Percentiles rank a stretch among this genome's conserved stretches.
Evolutionary conservation across 2,329 filamentous ascomycete genomes (phyloP).

Genomic region (Penicillium sp.): DNA sequence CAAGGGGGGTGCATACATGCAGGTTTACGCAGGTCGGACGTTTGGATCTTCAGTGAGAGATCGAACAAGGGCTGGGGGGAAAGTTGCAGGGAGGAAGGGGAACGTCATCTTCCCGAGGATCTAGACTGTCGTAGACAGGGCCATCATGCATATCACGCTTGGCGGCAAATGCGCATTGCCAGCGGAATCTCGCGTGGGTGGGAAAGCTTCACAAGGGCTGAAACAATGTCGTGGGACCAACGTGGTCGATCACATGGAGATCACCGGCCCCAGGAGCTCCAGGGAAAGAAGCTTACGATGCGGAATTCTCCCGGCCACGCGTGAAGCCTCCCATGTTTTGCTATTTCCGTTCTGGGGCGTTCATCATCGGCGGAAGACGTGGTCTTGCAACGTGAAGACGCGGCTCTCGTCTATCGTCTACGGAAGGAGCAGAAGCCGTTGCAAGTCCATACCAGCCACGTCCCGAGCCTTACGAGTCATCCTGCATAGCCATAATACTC

Average conservation of each 20-base stretch:
- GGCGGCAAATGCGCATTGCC: constrained; percentile 17
- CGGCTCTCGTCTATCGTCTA: not conserved
- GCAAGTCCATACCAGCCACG: constrained; percentile 19
- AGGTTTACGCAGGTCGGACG: constrained; percentile 8
- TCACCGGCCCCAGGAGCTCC: constrained; percentile 4
- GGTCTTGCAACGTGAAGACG: not conserved
- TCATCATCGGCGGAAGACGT: constrained; percentile 4
- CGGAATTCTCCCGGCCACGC: constrained; percentile 17
- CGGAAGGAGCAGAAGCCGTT: not conserved
- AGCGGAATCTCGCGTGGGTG: constrained; percentile 19
- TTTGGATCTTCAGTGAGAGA: constrained; percentile 12
- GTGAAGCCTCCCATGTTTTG: constrained; percentile 1
- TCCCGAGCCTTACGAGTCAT: constrained; percentile 8
- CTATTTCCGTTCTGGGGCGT: constrained; percentile 9
- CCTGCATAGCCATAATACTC: constrained; percentile 13
- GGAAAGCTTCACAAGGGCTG: constrained; percentile 8
- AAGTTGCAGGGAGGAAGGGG: not conserved
- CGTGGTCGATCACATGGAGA: constrained; percentile 27
- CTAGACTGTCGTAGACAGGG: constrained; percentile 7
- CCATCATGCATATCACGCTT: not conserved
- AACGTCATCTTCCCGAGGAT: constrained; percentile 11
- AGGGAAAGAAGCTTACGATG: constrained; percentile 1
- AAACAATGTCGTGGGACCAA: constrained; percentile 24
- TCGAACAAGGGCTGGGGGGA: constrained; percentile 17
- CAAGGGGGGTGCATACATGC: constrained; percentile 13